Conservation (phyloP, 2,329 filamentous ascomycete species). For the Pestalotiopsis sp. region DNA sequence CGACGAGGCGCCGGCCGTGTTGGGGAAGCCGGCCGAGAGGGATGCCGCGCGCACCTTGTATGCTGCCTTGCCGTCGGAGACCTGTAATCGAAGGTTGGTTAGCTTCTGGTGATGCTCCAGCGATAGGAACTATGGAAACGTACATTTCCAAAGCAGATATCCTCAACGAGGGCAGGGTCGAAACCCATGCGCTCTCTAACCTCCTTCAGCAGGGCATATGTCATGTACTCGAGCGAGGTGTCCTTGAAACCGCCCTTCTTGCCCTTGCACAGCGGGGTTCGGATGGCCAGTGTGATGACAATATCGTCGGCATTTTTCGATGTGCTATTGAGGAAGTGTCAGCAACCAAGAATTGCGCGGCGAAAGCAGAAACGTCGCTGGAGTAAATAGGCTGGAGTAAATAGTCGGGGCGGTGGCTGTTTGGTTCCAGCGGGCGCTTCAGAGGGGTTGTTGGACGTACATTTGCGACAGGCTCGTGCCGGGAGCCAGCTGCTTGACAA, state of each 20-base stretch:
- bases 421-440: slow-evolving; percentile 5
- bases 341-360: background rate
- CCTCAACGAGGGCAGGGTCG: slow-evolving; percentile 80
- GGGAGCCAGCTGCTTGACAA: slow-evolving; percentile 84
- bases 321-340: slow-evolving; percentile 58
- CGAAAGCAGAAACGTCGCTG: background rate
- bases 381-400: no score
- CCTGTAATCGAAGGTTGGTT: slow-evolving; percentile 44
- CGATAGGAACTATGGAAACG: slow-evolving; percentile 25
- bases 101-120: background rate
- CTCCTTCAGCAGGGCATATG: slow-evolving; percentile 82
- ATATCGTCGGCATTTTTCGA: slow-evolving; percentile 95
- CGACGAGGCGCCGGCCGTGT: slow-evolving; percentile 79
- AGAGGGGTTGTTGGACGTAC: slow-evolving; percentile 53
- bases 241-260: slow-evolving; percentile 96
- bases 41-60: slow-evolving; percentile 90
- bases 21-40: slow-evolving; percentile 90
- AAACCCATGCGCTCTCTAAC: slow-evolving; percentile 72
- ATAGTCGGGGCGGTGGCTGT: background rate
- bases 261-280: slow-evolving; percentile 87
- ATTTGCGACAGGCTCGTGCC: slow-evolving; percentile 73
- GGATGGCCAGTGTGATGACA: slow-evolving; percentile 90
- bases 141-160: slow-evolving; percentile 92
- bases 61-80: slow-evolving; percentile 81
- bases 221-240: slow-evolving; percentile 82